Base-by-base conservation (phyloP, 2,329 filamentous ascomycete genomes). In the Aspergillus quadricinctus region DNA sequence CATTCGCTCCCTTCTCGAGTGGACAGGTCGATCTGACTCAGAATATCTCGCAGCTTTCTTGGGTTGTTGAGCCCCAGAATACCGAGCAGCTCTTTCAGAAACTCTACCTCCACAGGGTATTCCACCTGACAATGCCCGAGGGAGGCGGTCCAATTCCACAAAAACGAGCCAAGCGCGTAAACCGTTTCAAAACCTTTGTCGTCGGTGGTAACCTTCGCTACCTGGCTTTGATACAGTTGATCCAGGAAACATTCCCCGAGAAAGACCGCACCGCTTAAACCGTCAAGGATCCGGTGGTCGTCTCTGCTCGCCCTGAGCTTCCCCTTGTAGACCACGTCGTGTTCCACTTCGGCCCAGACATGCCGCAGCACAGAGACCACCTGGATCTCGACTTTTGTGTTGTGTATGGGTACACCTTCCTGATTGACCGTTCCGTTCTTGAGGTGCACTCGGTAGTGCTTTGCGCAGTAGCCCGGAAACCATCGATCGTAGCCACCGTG, bases 271-370 rank as follows among this genome's bases (percentile, higher is more conserved):
- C 46, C 40, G 48, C 53, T 54, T 48, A 54, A 23, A 2, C 35
- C 48, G 25, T 54, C 28, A 4, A 54, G 48, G n/a, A 35, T 28
- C 4, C 48, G 37, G 8, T 28, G 23, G 19, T 54, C 53, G n/a
- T 48, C 27, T 6, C 29, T 17, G 11, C 23, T 21, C 6, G 53
- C 40, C n/a, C 28, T 17, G 21, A 19, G 17, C 3, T 48, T 52
- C n/a, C 41, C 40, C 43, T 72, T 71, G 54, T 71, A 71, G 19
- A 65, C 48, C 19, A 67, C 54, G 27, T 70, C 66, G 29, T 72
- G 70, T 6, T 66, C 62, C 3, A 64, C 59, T 45, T 70, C 63
- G 1, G 69, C 65, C 65, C 68, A 69, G 1, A 60, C 63, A 48
- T 69, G 64, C 23, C 59, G 60, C 1, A 70, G 50, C 1, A 64